Evolutionary conservation across 805 yeast genomes (phyloP), one percentile per base, ranked within the genome.

Genomic region (Brettanomyces naardenensis): DNA sequence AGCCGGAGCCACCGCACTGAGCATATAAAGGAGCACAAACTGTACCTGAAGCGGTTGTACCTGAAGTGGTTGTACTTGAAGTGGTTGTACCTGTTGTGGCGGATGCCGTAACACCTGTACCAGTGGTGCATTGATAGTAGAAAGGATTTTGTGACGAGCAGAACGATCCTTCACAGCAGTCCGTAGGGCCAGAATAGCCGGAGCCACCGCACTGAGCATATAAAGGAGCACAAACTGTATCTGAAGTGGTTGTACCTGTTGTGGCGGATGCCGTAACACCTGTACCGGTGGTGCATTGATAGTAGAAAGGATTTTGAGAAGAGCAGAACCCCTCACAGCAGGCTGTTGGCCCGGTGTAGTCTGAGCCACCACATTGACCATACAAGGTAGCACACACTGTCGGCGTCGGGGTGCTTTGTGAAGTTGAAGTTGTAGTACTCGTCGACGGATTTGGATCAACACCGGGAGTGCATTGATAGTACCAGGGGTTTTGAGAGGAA

Each of bases 141-240:
- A 35, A 52, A 22, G 45, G 44, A 36, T 52, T 50, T 34, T 45
- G 44, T 3, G 50, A 41, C 30, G 35, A 35, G 41, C 59, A 56
- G 19, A 39, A 39, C 28, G 50, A 47, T 32, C 49, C 55, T 6
- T 33, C 29, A 4, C 33, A 44, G 47, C 61, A 53, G 9, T 35
- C 38, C 5, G 51, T 45, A 18, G 44, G 40, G 14, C 53, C 55
- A 6, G 34, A 17, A 30, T 38, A 52, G 29, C 34, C 38, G 3
- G 7, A 17, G 39, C 56, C 56, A 33, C 56, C 56, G 45, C 56
- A 53, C 41, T 51, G 57, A n/a, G 41, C 42, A 30, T 47, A 50
- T 21, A 43, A 22, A 4, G 27, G 11, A 19, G 40, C 46, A 36
- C 43, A 35, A 7, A 31, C 19, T 19, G 40, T 35, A 7, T 15